These are phyloP conservation scores for Adenanthera pavonina DNA, from an alignment of 306 rosid genomes.

Conservation along the genomic window DNA sequence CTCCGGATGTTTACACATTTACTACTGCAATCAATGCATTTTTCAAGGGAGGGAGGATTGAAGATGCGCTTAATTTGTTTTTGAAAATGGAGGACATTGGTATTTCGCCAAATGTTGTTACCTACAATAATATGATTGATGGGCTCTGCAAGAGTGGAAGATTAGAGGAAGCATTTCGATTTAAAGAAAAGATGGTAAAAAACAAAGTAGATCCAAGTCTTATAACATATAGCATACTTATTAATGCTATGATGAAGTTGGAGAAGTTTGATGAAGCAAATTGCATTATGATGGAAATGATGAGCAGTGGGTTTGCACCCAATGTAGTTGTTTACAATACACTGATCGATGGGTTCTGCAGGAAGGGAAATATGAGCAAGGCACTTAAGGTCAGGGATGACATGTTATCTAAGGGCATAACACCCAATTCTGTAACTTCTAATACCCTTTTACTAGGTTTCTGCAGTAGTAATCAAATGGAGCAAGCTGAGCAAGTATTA, in stretches of 20 bases:
- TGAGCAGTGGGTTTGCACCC: slow-evolving; percentile 57
- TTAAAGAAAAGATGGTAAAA: slow-evolving; percentile 60
- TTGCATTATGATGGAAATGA: slow-evolving; percentile 59
- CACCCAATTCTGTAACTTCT: slow-evolving; percentile 64
- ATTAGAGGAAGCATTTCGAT: slow-evolving; percentile 56
- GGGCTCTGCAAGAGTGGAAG: slow-evolving; percentile 72
- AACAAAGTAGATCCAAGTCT: slow-evolving; percentile 58
- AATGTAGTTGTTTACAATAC: slow-evolving; percentile 66
- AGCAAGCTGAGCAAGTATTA: slow-evolving; percentile 54
- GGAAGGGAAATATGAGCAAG: slow-evolving; percentile 56
- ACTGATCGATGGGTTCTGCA: slow-evolving; percentile 68
- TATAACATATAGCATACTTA: slow-evolving; percentile 62
- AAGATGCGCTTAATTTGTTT: slow-evolving; percentile 58
- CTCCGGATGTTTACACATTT: slow-evolving; percentile 65
- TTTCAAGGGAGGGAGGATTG: slow-evolving; percentile 67
- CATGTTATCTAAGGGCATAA: slow-evolving; percentile 61
- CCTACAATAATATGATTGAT: slow-evolving; percentile 69
- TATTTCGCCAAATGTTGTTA: slow-evolving; percentile 68
- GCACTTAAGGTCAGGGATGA: slow-evolving; percentile 70
- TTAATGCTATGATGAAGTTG: slow-evolving; percentile 64
- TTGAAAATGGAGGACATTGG: slow-evolving; percentile 61
- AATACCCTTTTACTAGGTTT: slow-evolving; percentile 67
- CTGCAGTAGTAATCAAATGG: slow-evolving; percentile 58
- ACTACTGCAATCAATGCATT: slow-evolving; percentile 60
- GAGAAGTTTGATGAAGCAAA: slow-evolving; percentile 59